phyloP scores from a whole-genome alignment of 352 stramenopile genomes.

The Globisporangium cystogenes region DNA sequence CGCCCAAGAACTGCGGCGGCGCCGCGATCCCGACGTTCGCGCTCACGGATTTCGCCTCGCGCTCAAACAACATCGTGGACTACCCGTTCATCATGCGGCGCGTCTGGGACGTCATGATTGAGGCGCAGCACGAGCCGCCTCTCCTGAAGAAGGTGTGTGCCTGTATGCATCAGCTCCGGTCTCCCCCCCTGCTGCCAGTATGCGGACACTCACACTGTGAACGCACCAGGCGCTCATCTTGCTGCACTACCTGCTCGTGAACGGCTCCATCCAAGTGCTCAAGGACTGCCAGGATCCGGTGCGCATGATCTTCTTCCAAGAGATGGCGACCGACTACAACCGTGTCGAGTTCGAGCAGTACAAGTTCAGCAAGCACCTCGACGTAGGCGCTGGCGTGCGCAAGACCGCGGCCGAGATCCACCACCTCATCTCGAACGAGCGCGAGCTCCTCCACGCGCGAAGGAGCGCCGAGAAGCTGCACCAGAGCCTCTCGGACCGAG shows the following conservation, averaged over 20 bases:
- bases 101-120: conserved; percentile 65
- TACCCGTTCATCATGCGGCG: conserved; percentile 65
- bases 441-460: conserved; percentile 38
- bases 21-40: conserved; percentile 42
- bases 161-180: neutral
- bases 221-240: conserved; percentile 41
- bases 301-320: conserved; percentile 37
- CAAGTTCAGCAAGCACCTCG: conserved; percentile 64
- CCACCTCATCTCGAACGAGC: conserved; percentile 39
- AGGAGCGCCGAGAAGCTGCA: conserved; percentile 48
- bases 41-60: conserved; percentile 55
- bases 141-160: conserved; percentile 50
- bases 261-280: conserved; percentile 64
- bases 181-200: neutral
- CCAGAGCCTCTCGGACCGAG: conserved; percentile 42
- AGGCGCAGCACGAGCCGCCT: conserved; percentile 41
- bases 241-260: conserved; percentile 59
- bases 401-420: conserved; percentile 53
- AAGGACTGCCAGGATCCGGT: conserved; percentile 45
- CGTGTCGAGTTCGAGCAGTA: conserved; percentile 71
- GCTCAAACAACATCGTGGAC: conserved; percentile 70
- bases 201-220: neutral
- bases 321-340: conserved; percentile 57
- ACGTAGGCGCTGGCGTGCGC: conserved; percentile 56
- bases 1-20: conserved; percentile 23